Percentiles rank a stretch among this genome's conserved stretches.
phyloP scores from a whole-genome alignment of 2,329 filamentous ascomycete genomes.

The Arthroderma sp. region DNA sequence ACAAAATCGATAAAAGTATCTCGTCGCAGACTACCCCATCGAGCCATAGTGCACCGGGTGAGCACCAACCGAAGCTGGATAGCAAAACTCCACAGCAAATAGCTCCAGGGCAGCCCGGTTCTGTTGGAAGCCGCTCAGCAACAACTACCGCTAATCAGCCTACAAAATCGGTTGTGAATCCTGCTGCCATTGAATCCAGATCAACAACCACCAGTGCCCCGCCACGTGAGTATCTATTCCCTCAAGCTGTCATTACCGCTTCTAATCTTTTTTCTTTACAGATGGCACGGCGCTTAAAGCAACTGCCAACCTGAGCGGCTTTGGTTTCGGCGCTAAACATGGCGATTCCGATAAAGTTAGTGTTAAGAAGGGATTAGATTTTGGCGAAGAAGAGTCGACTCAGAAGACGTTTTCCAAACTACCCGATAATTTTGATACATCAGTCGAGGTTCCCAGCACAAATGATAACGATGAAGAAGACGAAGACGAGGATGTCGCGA shows the following conservation, averaged over 20 bases:
- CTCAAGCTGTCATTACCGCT: neutral
- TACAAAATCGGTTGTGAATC: no score
- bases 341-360: conserved; percentile 53
- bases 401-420: conserved; percentile 85
- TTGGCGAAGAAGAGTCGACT: conserved; percentile 78
- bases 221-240: neutral
- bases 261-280: conserved; percentile 5
- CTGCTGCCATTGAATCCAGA: no score
- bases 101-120: no score
- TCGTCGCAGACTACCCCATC: no score
- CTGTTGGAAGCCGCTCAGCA: no score
- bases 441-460: conserved; percentile 47
- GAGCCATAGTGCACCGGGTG: no score
- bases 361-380: conserved; percentile 62
- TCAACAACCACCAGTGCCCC: no score
- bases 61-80: no score
- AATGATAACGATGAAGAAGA: conserved; percentile 46
- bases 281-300: conserved; percentile 47
- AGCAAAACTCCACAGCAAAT: no score
- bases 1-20: conserved; percentile 61
- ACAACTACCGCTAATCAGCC: no score
- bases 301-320: conserved; percentile 64
- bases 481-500: conserved; percentile 60
- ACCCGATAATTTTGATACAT: conserved; percentile 46
- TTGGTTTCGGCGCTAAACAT: conserved; percentile 62